These are phyloP conservation scores for Linum trigynum DNA, from an alignment of 345 rosid species.

Conservation along the genomic window DNA sequence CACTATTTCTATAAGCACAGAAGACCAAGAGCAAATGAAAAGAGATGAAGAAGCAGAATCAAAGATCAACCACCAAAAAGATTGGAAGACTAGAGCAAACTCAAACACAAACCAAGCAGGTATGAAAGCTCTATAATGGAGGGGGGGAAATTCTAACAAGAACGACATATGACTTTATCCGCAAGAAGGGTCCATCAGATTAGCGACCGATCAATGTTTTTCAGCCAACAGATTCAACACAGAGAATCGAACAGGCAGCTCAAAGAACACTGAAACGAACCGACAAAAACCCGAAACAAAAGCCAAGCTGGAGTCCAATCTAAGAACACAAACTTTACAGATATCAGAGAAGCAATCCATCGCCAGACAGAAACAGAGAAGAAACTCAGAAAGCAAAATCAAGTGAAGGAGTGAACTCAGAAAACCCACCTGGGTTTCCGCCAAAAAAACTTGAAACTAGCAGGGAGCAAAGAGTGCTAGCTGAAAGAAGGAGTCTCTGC, in stretches of 20 bases:
- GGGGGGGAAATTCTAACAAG: too few relatives aligned
- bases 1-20: not conserved
- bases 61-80: not conserved
- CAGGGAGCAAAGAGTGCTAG: too few relatives aligned
- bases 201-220: too few relatives aligned
- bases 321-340: slow-evolving; percentile 4
- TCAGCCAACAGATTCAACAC: too few relatives aligned
- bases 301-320: not conserved
- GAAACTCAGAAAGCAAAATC: not conserved
- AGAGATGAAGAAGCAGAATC: not conserved
- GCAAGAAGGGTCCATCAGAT: too few relatives aligned
- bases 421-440: slow-evolving; percentile 28
- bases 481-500: too few relatives aligned
- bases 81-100: not conserved
- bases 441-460: slow-evolving; percentile 4
- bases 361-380: not conserved
- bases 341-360: not conserved
- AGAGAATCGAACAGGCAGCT: not conserved
- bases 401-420: not conserved
- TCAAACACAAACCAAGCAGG: not conserved
- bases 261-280: slow-evolving; percentile 1
- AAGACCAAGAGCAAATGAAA: not conserved
- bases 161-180: too few relatives aligned
- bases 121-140: not conserved
- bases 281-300: not conserved